Percentiles rank a stretch among this genome's conserved stretches.
These are phyloP conservation scores for Clonostachys chloroleuca DNA, from an alignment of 2,329 filamentous ascomycete genomes.

Conservation along the genomic window DNA sequence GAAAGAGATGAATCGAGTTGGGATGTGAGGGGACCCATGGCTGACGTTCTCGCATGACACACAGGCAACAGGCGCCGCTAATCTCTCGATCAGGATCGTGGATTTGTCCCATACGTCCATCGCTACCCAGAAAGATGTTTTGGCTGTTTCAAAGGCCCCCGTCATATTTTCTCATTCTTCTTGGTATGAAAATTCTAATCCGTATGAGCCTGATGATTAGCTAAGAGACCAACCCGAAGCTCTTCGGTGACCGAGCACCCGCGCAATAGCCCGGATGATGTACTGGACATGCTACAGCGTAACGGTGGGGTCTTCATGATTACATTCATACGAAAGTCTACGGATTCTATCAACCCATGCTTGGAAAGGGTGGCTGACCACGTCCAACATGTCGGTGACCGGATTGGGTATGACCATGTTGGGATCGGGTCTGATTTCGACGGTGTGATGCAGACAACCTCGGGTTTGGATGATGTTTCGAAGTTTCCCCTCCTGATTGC, in stretches of 20 bases:
- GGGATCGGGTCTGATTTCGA: constrained; percentile 30
- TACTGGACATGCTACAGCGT: constrained; percentile 21
- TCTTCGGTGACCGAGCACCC: constrained; percentile 8
- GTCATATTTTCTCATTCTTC: constrained; percentile 25
- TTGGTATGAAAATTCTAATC: constrained; percentile 4
- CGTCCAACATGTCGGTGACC: constrained; percentile 15
- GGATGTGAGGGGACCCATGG: constrained; percentile 7
- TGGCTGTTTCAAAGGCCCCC: constrained; percentile 15
- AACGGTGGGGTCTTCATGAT: constrained; percentile 34
- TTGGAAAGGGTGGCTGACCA: constrained; percentile 24
- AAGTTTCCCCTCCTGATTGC: no score
- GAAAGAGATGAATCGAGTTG: constrained; percentile 26
- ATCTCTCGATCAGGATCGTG: constrained; percentile 12
- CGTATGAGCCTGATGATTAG: no score
- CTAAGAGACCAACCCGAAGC: no score
- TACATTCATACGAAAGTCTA: constrained; percentile 17
- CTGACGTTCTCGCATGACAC: background rate
- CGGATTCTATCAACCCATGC: background rate
- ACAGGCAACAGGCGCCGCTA: background rate
- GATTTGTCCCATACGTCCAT: constrained; percentile 22
- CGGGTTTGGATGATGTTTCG: no score
- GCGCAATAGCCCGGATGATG: constrained; percentile 33
- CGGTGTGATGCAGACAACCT: constrained; percentile 7
- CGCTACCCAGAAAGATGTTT: constrained; percentile 12
- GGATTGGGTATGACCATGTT: constrained; percentile 27